Conservation (phyloP, 2,329 filamentous ascomycete species). For the Fusarium papillatum region DNA sequence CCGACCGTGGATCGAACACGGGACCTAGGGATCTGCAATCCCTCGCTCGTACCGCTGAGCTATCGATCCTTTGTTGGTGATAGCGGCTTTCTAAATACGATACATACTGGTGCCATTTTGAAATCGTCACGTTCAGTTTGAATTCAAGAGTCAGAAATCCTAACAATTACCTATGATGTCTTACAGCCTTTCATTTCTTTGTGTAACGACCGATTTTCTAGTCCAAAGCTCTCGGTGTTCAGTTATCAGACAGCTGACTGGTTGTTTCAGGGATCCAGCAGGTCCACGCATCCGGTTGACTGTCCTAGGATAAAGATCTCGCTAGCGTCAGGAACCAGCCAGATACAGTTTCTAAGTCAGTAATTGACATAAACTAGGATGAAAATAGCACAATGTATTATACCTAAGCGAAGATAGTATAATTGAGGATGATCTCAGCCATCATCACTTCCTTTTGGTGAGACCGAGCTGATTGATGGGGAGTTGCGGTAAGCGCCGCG, state of each 20-base stretch:
- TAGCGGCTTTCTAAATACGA: background rate
- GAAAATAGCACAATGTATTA: too few relatives aligned
- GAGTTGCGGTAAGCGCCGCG: too few relatives aligned
- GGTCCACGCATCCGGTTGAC: background rate
- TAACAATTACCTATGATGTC: background rate
- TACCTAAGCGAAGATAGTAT: too few relatives aligned
- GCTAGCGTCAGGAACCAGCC: background rate
- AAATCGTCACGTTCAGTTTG: background rate
- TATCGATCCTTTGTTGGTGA: constrained; percentile 28
- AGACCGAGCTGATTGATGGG: background rate
- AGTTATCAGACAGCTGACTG: background rate
- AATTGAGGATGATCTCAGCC: too few relatives aligned
- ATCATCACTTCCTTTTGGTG: background rate
- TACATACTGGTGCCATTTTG: background rate
- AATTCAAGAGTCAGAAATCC: background rate
- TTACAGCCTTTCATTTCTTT: background rate
- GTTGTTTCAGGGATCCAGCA: background rate
- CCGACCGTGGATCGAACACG: constrained; percentile 41
- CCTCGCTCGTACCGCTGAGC: constrained; percentile 41
- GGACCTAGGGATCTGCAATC: constrained; percentile 42
- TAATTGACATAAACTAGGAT: background rate
- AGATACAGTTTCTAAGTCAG: background rate
- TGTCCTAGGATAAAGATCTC: too few relatives aligned
- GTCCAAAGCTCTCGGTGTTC: background rate
- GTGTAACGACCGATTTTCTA: background rate